These are phyloP conservation scores for Lolium multiflorum DNA, from an alignment of 176 grass and related monocot genomes.

Conservation along the genomic window DNA sequence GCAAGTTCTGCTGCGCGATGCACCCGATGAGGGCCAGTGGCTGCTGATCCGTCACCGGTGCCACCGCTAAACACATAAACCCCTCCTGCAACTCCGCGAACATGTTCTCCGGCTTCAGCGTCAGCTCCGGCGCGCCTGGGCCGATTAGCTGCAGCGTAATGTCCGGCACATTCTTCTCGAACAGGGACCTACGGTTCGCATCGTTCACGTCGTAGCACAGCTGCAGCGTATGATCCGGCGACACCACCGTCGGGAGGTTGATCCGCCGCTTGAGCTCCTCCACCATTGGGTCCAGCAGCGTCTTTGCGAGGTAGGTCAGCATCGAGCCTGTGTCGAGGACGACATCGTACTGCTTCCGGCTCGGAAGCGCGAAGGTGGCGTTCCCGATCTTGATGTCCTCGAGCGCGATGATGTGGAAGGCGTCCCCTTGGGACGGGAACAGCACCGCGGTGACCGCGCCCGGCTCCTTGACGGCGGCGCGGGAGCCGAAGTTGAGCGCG, in stretches of 20 bases:
- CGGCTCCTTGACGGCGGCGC: conserved; percentile 40
- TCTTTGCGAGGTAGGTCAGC: neutral
- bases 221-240: neutral
- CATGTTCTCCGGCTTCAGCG: conserved; percentile 14
- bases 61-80: neutral
- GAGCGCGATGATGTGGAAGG: conserved; percentile 54
- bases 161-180: neutral
- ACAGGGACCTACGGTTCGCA: neutral
- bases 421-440: neutral
- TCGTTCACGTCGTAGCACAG: conserved; percentile 6
- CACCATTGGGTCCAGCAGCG: neutral
- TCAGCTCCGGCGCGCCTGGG: neutral
- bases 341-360: neutral
- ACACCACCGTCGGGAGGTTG: neutral
- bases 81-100: neutral
- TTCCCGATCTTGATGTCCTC: conserved; percentile 47
- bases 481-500: conserved; percentile 54
- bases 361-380: neutral
- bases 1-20: conserved; percentile 21
- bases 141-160: neutral
- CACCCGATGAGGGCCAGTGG: neutral
- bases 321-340: neutral
- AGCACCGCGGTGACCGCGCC: conserved; percentile 46
- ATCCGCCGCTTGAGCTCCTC: neutral
- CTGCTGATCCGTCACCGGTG: too few species aligned